Base-by-base conservation (phyloP, 1,284 basidiomycete species). In the Schizophyllum commune region DNA sequence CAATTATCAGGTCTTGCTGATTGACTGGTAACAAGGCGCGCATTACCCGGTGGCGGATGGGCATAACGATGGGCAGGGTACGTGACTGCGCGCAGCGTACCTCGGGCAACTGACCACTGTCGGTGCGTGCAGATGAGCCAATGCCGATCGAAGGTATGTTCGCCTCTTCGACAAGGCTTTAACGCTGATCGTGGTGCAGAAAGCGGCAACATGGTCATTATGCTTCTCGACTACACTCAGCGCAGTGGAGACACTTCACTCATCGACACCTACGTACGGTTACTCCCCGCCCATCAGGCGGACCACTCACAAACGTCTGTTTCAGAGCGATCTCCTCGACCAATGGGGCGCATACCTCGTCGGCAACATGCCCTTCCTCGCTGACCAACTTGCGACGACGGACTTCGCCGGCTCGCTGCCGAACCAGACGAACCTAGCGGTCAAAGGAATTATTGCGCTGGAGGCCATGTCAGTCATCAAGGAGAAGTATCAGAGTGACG, bases 361-460 rank as follows among this genome's bases (percentile, higher is more conserved):
- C 19, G 27, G 27, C 20, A 55, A 55, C 27, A 27, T 27, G 53
- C 27, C 27, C 20, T 55, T 21, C 13, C 53, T 27, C 53, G 53
- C 53, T 11, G 20, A 21, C 27, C 53, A 55, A 19, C 27, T 55
- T 13, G 27, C 20, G 3, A 21, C 53, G 20, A 27, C 19, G 20
- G 19, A 20, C 19, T 55, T 55, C 19, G 19, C 53, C 11, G 53
- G 53, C 19, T 20, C 60, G 9, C 33, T 60, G 27, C 83, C 85
- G 51, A 90, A 91, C 69, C 88, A 91, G 71, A 91, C 89, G 13
- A 89, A 92, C 68, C 79, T 90, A 20, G 89, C 89, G 0, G 87
- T 91, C 74, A 91, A 91, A 67, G 89, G 88, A 8, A 88, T 89
- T 63, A 73, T 88, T 58, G 88, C 86, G 32, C 89, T 91, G 70